These are phyloP conservation scores for Rosa lucieae DNA, from an alignment of 306 rosid genomes.

Conservation along the genomic window DNA sequence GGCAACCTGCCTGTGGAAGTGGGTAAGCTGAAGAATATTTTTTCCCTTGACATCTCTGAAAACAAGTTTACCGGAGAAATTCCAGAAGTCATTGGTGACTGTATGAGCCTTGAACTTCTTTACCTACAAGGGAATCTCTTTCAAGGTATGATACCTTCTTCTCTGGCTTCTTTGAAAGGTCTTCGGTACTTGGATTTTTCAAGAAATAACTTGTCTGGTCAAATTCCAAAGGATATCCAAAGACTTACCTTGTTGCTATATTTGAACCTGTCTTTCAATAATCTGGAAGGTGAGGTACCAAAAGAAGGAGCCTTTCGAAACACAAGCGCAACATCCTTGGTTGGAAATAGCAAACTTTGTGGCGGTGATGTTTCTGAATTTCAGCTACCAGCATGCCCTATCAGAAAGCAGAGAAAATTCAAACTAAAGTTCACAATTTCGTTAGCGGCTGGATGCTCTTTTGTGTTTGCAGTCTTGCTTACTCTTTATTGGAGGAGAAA, in stretches of 20 bases:
- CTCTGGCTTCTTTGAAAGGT: constrained; percentile 31
- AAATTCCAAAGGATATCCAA: constrained; percentile 29
- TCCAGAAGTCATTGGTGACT: constrained; percentile 33
- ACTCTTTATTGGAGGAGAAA: constrained; percentile 5
- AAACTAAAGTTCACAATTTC: constrained; percentile 9
- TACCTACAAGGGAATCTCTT: constrained; percentile 30
- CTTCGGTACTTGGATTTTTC: constrained; percentile 33
- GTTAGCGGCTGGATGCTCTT: not conserved
- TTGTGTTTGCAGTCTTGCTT: not conserved
- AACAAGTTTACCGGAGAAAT: constrained; percentile 32
- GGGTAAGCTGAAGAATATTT: constrained; percentile 11
- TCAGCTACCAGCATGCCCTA: constrained; percentile 25
- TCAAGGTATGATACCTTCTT: constrained; percentile 30
- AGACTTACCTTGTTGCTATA: not conserved
- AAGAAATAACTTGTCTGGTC: constrained; percentile 30
- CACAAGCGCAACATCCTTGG: constrained; percentile 1
- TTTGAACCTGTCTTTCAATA: constrained; percentile 47
- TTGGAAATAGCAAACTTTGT: constrained; percentile 26
- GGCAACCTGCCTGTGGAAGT: constrained; percentile 26
- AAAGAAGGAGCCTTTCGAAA: constrained; percentile 39
- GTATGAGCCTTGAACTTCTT: constrained; percentile 27
- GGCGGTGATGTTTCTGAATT: constrained; percentile 9
- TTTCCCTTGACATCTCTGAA: constrained; percentile 16
- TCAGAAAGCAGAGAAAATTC: not conserved
- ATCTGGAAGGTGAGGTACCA: constrained; percentile 46